Base-by-base conservation (phyloP, 345 rosid species). In the Bruguiera gymnorhiza region DNA sequence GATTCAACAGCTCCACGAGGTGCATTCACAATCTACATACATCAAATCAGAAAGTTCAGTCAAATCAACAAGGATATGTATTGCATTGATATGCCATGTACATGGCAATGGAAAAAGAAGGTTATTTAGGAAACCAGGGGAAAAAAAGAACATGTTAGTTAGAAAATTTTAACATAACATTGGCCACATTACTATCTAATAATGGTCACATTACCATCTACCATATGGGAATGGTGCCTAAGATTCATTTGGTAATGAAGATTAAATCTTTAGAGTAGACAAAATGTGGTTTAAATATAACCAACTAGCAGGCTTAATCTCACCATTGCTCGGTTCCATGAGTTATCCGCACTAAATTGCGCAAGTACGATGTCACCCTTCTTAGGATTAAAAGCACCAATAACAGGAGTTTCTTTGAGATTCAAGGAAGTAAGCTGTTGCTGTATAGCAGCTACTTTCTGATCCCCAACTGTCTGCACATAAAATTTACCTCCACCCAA, bases 291-390 rank as follows among this genome's bases (percentile, higher is more conserved):
- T 30, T 16, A 8, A 51, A 24, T 6, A 23, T 18, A 39, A 59
- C 20, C 0, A n/a, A 27, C 4, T 3, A 23, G 65, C 27, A 39
- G 46, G 37, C 13, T 34, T 16, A 60, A 6, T 27, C 70, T 80
- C 81, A 96, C 99, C 98, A 92, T 83, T 68, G 99, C 98, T 67
- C 99, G 83, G 74, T 96, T 96, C 99, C 99, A 96, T 61, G 99
- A 90, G 71, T 96, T 88, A 80, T 96, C 99, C 6, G 88, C 83
- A 58, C 98, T 92, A 75, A 88, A 90, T 79, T 96, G 99, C 70
- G 99, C 96, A 70, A 96, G 98, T 60, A 96, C 90, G 59, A 85
- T 70, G 53, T 93, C 98, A 64, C 96, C 97, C 80, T 72, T 91
- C 85, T 83, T 91, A n/a, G 97, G 98, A 78, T 80, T 88, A 64